phyloP scores from a whole-genome alignment of 495 filamentous ascomycete species.

The Penicillium chermesinum region DNA sequence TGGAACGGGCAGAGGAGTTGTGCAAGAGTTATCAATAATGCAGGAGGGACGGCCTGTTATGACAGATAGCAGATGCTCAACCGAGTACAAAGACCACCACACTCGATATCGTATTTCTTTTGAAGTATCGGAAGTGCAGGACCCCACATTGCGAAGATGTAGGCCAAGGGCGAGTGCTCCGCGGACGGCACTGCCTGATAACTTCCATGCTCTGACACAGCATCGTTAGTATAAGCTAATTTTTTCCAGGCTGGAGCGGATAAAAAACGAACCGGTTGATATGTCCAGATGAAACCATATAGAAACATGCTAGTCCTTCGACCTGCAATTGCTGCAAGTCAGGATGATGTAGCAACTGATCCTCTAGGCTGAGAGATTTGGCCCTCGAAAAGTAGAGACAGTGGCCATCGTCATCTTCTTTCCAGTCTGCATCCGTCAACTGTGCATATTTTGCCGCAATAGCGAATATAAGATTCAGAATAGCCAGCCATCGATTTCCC shows the following conservation, averaged over 20 bases:
- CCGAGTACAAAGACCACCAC: conserved; percentile 56
- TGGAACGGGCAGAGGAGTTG: conserved; percentile 50
- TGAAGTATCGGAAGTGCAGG: conserved; percentile 42
- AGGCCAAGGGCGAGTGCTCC: conserved; percentile 55
- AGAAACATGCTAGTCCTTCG: conserved; percentile 53
- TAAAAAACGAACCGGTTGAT: conserved; percentile 55
- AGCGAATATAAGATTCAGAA: conserved; percentile 60
- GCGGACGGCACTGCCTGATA: conserved; percentile 53
- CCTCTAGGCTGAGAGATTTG: conserved; percentile 46
- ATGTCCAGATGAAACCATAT: conserved; percentile 53
- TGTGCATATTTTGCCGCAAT: conserved; percentile 50
- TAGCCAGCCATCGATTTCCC: conserved; percentile 50
- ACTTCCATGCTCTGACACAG: conserved; percentile 52
- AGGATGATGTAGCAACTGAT: conserved; percentile 45
- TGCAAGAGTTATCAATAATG: conserved; percentile 50
- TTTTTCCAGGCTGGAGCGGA: too few relatives aligned
- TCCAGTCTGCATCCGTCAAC: conserved; percentile 40
- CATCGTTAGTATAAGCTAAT: neutral
- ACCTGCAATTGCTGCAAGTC: conserved; percentile 56
- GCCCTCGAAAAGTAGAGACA: conserved; percentile 52
- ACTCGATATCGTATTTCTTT: conserved; percentile 54
- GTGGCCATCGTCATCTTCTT: conserved; percentile 46
- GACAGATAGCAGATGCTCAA: conserved; percentile 53
- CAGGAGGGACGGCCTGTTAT: conserved; percentile 58
- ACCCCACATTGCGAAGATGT: conserved; percentile 52